Base-by-base conservation (phyloP, 83 land plant species). In the Isoetes engelmannii region DNA sequence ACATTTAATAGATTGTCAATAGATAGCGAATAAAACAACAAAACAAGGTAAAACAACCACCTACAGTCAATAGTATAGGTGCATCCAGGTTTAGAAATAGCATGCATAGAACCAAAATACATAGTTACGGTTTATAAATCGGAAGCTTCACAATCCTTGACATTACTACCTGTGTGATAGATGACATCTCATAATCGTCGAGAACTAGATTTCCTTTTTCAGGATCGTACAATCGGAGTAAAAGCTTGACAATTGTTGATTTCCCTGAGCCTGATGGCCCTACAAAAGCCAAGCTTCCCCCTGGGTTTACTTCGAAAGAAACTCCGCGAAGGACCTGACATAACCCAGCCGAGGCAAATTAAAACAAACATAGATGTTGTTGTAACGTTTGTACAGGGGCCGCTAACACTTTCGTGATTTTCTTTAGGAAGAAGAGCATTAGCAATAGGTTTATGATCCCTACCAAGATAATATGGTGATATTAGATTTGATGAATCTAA, bases 251-350 rank as follows among this genome's bases (percentile, higher is more conserved):
- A 57, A 80, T 71, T 18, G 82, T 80, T 37, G 82, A 80, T 58
- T 80, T 80, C 44, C 82, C 82, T 44, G 81, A 76, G 20, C 82
- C 82, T 5, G 81, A 76, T 51, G 82, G 75, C 17, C 82, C 82
- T 6, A 80, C 82, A 45, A 80, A 65, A 42, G 82, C 82, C 45
- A 80, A 50, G 74, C 82, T 80, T 60, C 76, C 56, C 20, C 82
- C 82, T 13, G 82, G 82, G 19, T 75, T 68, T 50, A 72, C 82
- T 19, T 28, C 47, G 21, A 80, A 65, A n/a, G 74, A 77, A 44
- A 80, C 82, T 44, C 82, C 82, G 49, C 67, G 63, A 55, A 80
- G 61, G 6, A 80, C 75, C 82, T 80, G 1, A 64, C 19, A 72
- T 5, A n/a, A n/a, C n/a, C n/a, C n/a, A 18, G 54, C 37, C 3